Evolutionary conservation across 2,329 filamentous ascomycete genomes (phyloP).

Genomic region (Pseudogymnoascus sp.): DNA sequence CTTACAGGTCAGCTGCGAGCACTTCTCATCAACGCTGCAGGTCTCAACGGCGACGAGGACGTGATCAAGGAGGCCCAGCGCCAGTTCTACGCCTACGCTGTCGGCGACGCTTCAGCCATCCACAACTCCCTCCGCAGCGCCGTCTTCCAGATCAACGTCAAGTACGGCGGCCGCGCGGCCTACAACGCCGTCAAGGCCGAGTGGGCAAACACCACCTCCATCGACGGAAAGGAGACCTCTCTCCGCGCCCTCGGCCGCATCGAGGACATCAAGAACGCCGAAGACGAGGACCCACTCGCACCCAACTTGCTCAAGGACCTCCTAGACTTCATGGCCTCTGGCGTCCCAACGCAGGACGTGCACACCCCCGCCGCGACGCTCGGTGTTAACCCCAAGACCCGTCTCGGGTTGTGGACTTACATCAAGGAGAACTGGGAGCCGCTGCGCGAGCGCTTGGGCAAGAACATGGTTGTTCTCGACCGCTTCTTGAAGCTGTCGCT

Average conservation of each 20-base stretch:
- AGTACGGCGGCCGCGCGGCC: conserved; percentile 58
- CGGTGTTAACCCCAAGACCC: conserved; percentile 63
- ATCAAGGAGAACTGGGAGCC: conserved; percentile 76
- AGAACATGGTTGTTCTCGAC: conserved; percentile 82
- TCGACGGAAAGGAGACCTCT: conserved; percentile 86
- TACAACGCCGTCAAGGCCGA: conserved; percentile 74
- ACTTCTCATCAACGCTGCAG: conserved; percentile 68
- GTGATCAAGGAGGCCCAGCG: conserved; percentile 66
- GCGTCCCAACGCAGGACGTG: conserved; percentile 81
- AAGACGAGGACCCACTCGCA: conserved; percentile 18
- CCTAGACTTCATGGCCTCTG: conserved; percentile 70
- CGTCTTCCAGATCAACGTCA: conserved; percentile 73
- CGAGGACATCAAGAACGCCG: conserved; percentile 40
- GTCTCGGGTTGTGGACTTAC: conserved; percentile 75
- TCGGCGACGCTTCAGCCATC: conserved; percentile 59
- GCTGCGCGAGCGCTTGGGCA: conserved; percentile 63
- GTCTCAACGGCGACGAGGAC: conserved; percentile 65
- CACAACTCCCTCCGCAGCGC: conserved; percentile 74
- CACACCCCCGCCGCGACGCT: conserved; percentile 73
- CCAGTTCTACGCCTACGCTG: conserved; percentile 73
- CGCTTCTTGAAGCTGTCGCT: conserved; percentile 76
- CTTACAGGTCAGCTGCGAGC: conserved; percentile 76
- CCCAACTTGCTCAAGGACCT: conserved; percentile 59
- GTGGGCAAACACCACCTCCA: conserved; percentile 72
- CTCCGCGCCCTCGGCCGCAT: conserved; percentile 69